Conservation (phyloP, 345 rosid species). For the Cardamine resedifolia region DNA sequence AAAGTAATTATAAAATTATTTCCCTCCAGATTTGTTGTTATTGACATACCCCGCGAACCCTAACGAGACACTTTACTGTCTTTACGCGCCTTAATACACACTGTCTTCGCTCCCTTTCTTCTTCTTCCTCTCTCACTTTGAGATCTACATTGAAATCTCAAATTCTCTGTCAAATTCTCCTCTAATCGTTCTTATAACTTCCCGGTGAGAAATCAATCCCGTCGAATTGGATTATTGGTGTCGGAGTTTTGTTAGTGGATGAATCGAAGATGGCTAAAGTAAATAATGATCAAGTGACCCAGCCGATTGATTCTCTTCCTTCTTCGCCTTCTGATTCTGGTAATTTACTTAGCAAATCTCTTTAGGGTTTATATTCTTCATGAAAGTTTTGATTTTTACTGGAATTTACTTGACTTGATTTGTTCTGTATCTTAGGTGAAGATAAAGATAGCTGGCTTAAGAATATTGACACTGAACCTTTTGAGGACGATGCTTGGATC, state of each 20-base stretch:
- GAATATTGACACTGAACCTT: conserved; percentile 27
- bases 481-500: conserved; percentile 29
- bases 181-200: not conserved
- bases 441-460: conserved; percentile 21
- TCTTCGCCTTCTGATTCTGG: conserved; percentile 38
- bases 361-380: not conserved
- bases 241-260: conserved; percentile 5
- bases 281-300: conserved; percentile 31
- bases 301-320: conserved; percentile 38
- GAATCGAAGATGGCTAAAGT: conserved; percentile 36
- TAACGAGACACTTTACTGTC: conserved; percentile 28
- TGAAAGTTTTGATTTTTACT: not conserved
- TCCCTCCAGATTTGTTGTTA: conserved; percentile 23
- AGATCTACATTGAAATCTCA: not conserved
- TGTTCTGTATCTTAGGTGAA: conserved; percentile 20
- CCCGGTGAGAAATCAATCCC: not conserved
- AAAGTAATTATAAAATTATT: not conserved
- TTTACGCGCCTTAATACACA: conserved; percentile 26
- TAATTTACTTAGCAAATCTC: conserved; percentile 3
- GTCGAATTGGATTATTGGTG: not conserved
- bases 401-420: not conserved
- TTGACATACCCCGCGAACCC: conserved; percentile 28
- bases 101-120: not conserved
- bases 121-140: conserved; percentile 13
- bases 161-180: not conserved